phyloP scores from a whole-genome alignment of 306 rosid genomes.

The Glycyrrhiza uralensis region DNA sequence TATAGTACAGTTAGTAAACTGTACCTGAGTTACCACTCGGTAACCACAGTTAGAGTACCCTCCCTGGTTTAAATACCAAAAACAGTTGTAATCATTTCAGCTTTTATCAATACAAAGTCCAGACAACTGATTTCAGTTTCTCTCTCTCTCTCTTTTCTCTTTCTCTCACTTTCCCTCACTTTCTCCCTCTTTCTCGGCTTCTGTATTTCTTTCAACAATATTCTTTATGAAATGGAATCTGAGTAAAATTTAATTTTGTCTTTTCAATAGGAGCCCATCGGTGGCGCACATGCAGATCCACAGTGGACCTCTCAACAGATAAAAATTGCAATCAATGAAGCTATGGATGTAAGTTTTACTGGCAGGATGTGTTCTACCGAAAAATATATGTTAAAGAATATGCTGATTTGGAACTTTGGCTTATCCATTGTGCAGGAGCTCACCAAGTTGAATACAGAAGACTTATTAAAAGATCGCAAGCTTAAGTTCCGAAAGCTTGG shows the following conservation, averaged over 20 bases:
- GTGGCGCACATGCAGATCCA: conserved; percentile 94
- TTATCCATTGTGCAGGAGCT: conserved; percentile 62
- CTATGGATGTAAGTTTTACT: conserved; percentile 75
- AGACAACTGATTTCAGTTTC: no score
- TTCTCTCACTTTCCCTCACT: no score
- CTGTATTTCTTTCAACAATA: no score
- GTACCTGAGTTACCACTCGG: no score
- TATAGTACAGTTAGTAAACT: no score
- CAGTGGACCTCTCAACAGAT: conserved; percentile 84
- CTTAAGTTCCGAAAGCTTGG: conserved; percentile 83
- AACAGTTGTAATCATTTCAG: no score
- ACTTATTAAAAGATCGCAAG: conserved; percentile 65
- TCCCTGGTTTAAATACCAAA: no score
- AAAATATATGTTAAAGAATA: conserved; percentile 11
- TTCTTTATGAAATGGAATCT: conserved; percentile 1
- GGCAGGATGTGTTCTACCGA: conserved; percentile 3
- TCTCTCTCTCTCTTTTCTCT: no score
- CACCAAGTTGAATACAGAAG: conserved; percentile 50
- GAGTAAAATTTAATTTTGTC: conserved; percentile 16
- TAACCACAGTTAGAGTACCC: no score
- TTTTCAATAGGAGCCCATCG: conserved; percentile 77
- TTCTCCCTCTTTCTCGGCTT: no score
- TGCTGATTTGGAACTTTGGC: conserved; percentile 23
- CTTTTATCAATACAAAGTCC: no score
- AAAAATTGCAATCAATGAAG: conserved; percentile 60